A percentile compares a stretch with the other conserved stretches of the same genome.
Evolutionary conservation across 176 grass and related monocot species (phyloP).

Genomic region (Neostapfia colusana): DNA sequence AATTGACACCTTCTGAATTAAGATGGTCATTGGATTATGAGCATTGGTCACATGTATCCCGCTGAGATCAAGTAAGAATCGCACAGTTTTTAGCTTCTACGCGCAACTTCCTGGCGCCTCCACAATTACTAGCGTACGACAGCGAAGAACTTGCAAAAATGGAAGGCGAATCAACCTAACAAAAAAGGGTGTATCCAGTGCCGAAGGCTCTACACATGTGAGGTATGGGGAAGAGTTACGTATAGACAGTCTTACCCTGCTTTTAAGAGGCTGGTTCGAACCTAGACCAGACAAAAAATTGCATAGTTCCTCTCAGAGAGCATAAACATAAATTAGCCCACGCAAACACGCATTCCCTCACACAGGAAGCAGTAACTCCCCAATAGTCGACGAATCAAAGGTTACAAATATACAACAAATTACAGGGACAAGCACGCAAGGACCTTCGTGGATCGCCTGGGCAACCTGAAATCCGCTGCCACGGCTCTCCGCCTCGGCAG

Average conservation of each 20-base stretch:
- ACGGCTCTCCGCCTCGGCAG: not conserved
- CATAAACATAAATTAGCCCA: not conserved
- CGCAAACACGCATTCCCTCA: not conserved
- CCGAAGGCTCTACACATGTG: too few species aligned
- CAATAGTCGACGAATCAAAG: not conserved
- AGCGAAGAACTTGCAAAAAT: not conserved
- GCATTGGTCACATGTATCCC: not conserved
- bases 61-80: not conserved
- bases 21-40: not conserved
- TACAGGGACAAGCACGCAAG: not conserved
- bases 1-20: constrained; percentile 11
- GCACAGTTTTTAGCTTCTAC: not conserved
- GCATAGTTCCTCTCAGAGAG: not conserved
- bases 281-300: not conserved
- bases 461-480: not conserved
- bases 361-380: not conserved
- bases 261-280: too few species aligned
- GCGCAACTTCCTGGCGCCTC: not conserved
- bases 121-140: not conserved
- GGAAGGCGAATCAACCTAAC: not conserved
- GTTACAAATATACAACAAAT: not conserved
- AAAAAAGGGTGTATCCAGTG: too few species aligned
- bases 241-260: too few species aligned
- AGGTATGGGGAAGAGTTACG: too few species aligned
- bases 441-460: not conserved